Evolutionary conservation across 805 yeast genomes (phyloP), one percentile per base, ranked within the genome.

Genomic region (Jamesozyma rosinii): DNA sequence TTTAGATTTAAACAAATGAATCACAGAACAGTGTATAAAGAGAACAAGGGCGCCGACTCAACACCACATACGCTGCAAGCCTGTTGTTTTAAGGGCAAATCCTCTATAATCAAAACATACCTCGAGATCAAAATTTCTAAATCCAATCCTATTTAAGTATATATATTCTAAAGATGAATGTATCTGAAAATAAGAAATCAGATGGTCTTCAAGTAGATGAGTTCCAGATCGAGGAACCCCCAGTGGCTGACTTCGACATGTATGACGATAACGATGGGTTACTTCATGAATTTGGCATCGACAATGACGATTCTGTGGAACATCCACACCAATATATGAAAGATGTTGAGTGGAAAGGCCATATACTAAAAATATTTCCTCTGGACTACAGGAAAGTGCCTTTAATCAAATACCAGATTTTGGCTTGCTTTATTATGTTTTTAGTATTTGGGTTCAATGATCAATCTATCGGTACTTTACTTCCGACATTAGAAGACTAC

Each of bases 381-480:
- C 40, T 57, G 33, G 52, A 61, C 45, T 57, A 58, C 35, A 50
- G 49, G 22, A 50, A 43, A 32, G 53, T 53, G 5, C 47, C 53
- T 1, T n/a, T 61, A 4, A 63, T 62, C 2, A 53, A 48, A 39
- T 44, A 46, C 35, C 66, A 62, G 40, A 48, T 61, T n/a, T 39
- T 51, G 4, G 49, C 61, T n/a, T 51, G 61, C 41, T 41, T 60
- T 10, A 17, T 53, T 2, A 49, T 60, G 49, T 63, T 63, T 38
- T 31, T 51, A 4, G 59, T 59, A 1, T 58, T 62, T 43, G 67
- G 67, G 1, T 40, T 63, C 36, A 63, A 58, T 39, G 66, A 63
- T 41, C 66, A 63, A 40, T 47, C 57, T 5, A 54, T 58, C 1
- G 67, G 67, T 1, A 53, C 64, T n/a, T 42, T 63, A 15, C 51